Evolutionary conservation across 257 asterid genomes (phyloP).

Genomic region (Pogostemon cablin): DNA sequence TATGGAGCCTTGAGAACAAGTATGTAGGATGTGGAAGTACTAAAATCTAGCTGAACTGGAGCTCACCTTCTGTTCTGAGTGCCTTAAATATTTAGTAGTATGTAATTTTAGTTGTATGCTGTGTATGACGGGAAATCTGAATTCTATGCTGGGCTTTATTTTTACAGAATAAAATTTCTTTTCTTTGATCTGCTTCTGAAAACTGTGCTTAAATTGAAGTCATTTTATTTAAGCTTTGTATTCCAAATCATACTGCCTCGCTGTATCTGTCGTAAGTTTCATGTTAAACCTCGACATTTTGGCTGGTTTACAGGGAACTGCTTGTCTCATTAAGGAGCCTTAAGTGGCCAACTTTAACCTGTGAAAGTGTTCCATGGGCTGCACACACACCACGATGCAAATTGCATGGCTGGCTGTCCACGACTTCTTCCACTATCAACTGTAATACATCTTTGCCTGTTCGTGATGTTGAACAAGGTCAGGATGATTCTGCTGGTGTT

Average conservation of each 20-base stretch:
- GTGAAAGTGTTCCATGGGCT: constrained; percentile 90
- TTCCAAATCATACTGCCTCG: constrained; percentile 10
- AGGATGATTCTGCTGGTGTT: constrained; percentile 39
- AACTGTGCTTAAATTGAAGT: constrained; percentile 17
- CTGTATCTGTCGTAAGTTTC: constrained; percentile 29
- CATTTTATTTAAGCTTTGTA: neutral
- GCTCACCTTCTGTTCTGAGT: constrained; percentile 27
- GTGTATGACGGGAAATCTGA: constrained; percentile 27
- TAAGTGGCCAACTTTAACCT: constrained; percentile 73
- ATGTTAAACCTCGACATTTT: constrained; percentile 42
- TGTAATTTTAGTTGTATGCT: constrained; percentile 27
- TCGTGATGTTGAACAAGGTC: constrained; percentile 55
- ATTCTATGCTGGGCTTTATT: constrained; percentile 8
- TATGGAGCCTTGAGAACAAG: constrained; percentile 34
- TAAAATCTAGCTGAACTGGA: constrained; percentile 32
- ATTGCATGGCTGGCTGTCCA: constrained; percentile 67
- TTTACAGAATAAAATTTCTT: constrained; percentile 25
- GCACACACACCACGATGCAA: constrained; percentile 74
- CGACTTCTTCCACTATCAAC: constrained; percentile 41
- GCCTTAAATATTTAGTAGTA: constrained; percentile 14
- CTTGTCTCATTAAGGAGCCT: constrained; percentile 72
- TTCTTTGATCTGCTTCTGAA: constrained; percentile 14
- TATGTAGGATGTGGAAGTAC: constrained; percentile 25
- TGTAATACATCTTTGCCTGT: constrained; percentile 37
- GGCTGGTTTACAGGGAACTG: constrained; percentile 82